Conservation (phyloP, 176 grass and related monocot genomes). For the Eragrostis nindensis region DNA sequence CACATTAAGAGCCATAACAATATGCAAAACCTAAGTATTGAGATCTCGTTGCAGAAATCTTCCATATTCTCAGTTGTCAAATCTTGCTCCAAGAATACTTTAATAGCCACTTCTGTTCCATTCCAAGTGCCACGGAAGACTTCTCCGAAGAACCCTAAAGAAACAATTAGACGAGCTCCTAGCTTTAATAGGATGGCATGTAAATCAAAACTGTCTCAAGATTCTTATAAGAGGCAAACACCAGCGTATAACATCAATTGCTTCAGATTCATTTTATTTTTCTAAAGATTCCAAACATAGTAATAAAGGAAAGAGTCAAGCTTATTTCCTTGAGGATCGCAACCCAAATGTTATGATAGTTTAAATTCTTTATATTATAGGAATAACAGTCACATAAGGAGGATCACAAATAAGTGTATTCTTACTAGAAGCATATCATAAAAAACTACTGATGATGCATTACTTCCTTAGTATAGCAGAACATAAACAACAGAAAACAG, state of each 20-base stretch:
- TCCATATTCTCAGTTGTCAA: constrained; percentile 98
- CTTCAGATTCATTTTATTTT: constrained; percentile 14
- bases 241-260: constrained; percentile 19
- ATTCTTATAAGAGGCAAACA: constrained; percentile 1
- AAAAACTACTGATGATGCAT: constrained; percentile 9
- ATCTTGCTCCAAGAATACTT: constrained; percentile 99
- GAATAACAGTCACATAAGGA: too few species aligned
- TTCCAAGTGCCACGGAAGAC: constrained; percentile 98
- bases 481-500: constrained; percentile 13
- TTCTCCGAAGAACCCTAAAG: constrained; percentile 95
- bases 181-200: constrained; percentile 8
- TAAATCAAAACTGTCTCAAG: background rate
- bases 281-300: constrained; percentile 3
- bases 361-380: too few species aligned
- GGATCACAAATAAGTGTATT: too few species aligned
- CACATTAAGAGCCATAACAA: constrained; percentile 14
- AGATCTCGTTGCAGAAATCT: constrained; percentile 99
- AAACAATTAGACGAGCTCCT: constrained; percentile 26
- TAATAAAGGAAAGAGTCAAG: background rate
- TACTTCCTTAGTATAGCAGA: constrained; percentile 27
- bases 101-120: constrained; percentile 97
- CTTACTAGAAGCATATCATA: too few species aligned
- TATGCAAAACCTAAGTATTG: constrained; percentile 81
- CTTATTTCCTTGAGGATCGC: too few species aligned
- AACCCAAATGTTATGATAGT: background rate